A percentile compares a stretch with the other conserved stretches of the same genome.
Conservation (phyloP, 495 filamentous ascomycete genomes). For the Friedmanniomyces simplex region DNA sequence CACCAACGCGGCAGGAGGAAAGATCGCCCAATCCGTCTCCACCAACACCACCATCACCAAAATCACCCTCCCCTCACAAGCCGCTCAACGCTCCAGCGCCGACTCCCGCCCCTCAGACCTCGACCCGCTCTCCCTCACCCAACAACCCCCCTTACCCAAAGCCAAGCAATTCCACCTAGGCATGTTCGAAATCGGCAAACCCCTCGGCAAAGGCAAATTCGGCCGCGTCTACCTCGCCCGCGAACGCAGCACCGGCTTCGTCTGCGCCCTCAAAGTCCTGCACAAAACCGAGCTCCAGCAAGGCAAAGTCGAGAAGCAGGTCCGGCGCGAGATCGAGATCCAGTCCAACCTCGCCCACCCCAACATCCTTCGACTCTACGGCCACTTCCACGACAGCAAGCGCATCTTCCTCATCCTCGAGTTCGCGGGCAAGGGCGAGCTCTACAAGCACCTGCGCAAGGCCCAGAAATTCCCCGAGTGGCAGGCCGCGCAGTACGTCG, state of each 20-base stretch:
- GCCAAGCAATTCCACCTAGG: constrained; percentile 82
- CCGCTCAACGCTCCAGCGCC: constrained; percentile 45
- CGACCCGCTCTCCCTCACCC: constrained; percentile 41
- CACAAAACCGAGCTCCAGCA: constrained; percentile 91
- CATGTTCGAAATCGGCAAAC: constrained; percentile 98
- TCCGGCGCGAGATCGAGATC: constrained; percentile 94
- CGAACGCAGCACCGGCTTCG: constrained; percentile 78
- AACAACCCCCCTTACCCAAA: constrained; percentile 38
- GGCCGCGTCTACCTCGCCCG: constrained; percentile 92
- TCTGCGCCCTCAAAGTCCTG: constrained; percentile 92
- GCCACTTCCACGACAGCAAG: constrained; percentile 95
- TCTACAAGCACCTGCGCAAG: constrained; percentile 90
- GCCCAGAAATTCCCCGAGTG: constrained; percentile 87
- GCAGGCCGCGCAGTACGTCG: constrained; percentile 93
- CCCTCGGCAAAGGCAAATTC: constrained; percentile 94
- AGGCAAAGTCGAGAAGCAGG: constrained; percentile 91
- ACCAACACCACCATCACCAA: constrained; percentile 40
- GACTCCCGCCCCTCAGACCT: constrained; percentile 41
- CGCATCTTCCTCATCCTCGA: constrained; percentile 93
- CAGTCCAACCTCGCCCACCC: constrained; percentile 93
- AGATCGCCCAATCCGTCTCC: constrained; percentile 4
- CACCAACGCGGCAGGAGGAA: constrained; percentile 14
- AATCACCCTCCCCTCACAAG: constrained; percentile 57
- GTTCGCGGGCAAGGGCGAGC: constrained; percentile 87
- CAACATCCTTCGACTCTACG: constrained; percentile 87